phyloP scores from a whole-genome alignment of 768 basidiomycete species.

The Saitozyma podzolica region DNA sequence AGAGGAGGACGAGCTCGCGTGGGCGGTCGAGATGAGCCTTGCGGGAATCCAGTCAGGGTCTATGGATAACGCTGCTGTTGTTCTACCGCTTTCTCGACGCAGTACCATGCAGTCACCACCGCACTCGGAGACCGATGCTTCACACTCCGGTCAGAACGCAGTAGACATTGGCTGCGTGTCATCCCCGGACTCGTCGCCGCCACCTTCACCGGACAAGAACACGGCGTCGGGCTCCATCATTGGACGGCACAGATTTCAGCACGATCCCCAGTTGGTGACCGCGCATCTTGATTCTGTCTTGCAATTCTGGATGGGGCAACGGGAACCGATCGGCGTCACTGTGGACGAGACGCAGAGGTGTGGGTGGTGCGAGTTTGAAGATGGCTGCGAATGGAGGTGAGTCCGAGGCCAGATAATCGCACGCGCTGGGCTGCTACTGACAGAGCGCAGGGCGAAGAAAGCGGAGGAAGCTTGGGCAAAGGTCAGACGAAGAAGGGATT shows the following conservation, averaged over 20 bases:
- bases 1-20: slow-evolving; percentile 43
- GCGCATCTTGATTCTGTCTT: slow-evolving; percentile 61
- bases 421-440: background rate
- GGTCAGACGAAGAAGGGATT: background rate
- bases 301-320: slow-evolving; percentile 72
- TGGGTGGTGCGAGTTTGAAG: slow-evolving; percentile 72
- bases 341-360: slow-evolving; percentile 65
- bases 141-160: too few species aligned
- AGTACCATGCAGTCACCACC: background rate
- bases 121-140: background rate
- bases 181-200: slow-evolving; percentile 1
- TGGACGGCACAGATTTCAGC: slow-evolving; percentile 64
- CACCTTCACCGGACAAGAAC: slow-evolving; percentile 5
- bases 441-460: slow-evolving; percentile 6
- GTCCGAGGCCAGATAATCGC: slow-evolving; percentile 7
- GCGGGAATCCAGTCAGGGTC: slow-evolving; percentile 8
- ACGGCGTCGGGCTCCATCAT: slow-evolving; percentile 57
- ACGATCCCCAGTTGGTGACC: slow-evolving; percentile 62
- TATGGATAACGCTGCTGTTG: background rate
- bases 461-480: slow-evolving; percentile 12
- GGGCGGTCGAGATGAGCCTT: slow-evolving; percentile 35
- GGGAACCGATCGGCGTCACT: slow-evolving; percentile 70
- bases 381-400: slow-evolving; percentile 76
- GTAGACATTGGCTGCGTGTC: background rate
- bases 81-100: slow-evolving; percentile 7